Base-by-base conservation (phyloP, 257 asterid species). In the Phtheirospermum japonicum region DNA sequence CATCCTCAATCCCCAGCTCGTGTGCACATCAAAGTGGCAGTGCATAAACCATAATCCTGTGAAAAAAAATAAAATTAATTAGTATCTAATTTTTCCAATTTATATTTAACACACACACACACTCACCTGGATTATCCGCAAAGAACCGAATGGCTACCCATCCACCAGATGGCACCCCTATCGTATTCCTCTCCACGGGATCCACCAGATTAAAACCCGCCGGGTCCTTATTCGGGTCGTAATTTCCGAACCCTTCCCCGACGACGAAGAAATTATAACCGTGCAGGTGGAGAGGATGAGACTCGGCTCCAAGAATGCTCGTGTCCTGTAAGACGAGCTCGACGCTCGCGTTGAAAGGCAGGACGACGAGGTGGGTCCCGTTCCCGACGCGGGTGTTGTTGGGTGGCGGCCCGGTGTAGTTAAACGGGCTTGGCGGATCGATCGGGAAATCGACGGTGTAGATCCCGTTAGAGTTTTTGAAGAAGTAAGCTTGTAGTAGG, bases 41-140 rank as follows among this genome's bases (percentile, higher is more conserved):
- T 86, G 95, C 91, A 86, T 83, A 23, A 85, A 71, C 90, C 90
- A 83, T 43, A 80, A 87, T 51, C 90, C 87, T 85, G 81, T 56
- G 28, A 23, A 23, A 23, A 23, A 23, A 23, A 1, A 23, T 1
- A 23, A 23, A 23, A 23, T 23, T 1, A 23, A 23, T 23, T 23
- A 23, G 28, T 23, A 23, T 23, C 28, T 23, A 23, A 23, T 23
- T 23, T n/a, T n/a, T n/a, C n/a, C n/a, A n/a, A n/a, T n/a, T n/a
- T n/a, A n/a, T n/a, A n/a, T n/a, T n/a, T n/a, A n/a, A n/a, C n/a
- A n/a, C n/a, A n/a, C n/a, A n/a, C n/a, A n/a, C n/a, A n/a, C n/a
- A n/a, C 62, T 6, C 23, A 85, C 87, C 86, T 75, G 88, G 90
- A 66, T 87, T 87, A 59, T 84, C 89, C 17, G 93, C 89, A 12